These are phyloP conservation scores for Metschnikowia anglica DNA, from an alignment of 805 yeast genomes.

Conservation along the genomic window DNA sequence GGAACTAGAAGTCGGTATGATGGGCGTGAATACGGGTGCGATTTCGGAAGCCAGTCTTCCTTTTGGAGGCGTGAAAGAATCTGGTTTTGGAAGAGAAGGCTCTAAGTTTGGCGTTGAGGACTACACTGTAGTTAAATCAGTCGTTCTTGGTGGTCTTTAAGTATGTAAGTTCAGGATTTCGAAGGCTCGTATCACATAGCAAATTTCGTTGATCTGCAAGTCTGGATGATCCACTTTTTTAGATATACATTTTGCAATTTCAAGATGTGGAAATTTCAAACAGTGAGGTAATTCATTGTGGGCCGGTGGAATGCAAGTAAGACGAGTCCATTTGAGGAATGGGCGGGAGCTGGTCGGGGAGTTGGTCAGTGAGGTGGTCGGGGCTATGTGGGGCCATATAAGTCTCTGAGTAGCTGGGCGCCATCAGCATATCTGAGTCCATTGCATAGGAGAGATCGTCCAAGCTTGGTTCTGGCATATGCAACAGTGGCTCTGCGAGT, in stretches of 20 bases:
- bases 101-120: constrained; percentile 75
- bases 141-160: constrained; percentile 37
- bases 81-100: constrained; percentile 82
- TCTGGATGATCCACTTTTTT: neutral
- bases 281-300: neutral
- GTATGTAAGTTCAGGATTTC: neutral
- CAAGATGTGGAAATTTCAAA: too few relatives aligned
- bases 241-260: neutral
- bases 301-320: constrained; percentile 4
- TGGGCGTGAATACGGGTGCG: constrained; percentile 75
- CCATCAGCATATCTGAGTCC: constrained; percentile 7
- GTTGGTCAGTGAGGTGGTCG: too few relatives aligned
- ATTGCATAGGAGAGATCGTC: constrained; percentile 11
- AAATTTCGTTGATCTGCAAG: too few relatives aligned
- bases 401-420: constrained; percentile 4
- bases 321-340: constrained; percentile 5
- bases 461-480: constrained; percentile 7
- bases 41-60: constrained; percentile 69
- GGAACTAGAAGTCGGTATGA: constrained; percentile 73
- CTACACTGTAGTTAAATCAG: constrained; percentile 62
- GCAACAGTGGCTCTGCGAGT: neutral
- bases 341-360: constrained; percentile 4
- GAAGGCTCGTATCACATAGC: too few relatives aligned
- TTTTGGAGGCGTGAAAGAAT: constrained; percentile 75
- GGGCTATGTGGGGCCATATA: neutral